Evolutionary conservation across 2,329 filamentous ascomycete species (phyloP).

Genomic region (Emergomyces orientalis): DNA sequence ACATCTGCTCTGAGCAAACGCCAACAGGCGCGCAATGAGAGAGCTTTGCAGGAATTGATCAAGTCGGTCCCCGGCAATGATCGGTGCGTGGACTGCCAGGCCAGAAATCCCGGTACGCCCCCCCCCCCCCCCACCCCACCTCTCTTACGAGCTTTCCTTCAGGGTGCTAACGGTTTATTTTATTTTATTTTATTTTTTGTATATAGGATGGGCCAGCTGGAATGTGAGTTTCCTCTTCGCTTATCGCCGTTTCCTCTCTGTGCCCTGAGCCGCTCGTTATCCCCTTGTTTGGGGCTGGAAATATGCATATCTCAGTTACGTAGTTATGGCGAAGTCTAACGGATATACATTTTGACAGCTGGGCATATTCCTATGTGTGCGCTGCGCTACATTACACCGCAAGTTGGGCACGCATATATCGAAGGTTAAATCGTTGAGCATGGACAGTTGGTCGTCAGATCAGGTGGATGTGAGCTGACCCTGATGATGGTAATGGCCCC

Average conservation of each 20-base stretch:
- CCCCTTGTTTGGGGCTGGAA: background rate
- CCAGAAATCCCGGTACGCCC: conserved; percentile 75
- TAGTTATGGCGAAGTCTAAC: conserved; percentile 8
- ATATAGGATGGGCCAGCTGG: conserved; percentile 86
- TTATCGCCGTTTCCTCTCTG: conserved; percentile 2
- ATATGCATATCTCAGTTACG: background rate
- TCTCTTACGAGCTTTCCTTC: background rate
- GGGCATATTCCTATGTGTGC: conserved; percentile 95
- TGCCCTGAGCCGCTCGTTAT: too few species aligned
- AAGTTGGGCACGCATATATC: conserved; percentile 96
- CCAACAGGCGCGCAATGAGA: conserved; percentile 95
- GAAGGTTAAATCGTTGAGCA: conserved; percentile 96
- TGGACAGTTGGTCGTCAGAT: conserved; percentile 94
- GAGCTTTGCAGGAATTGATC: conserved; percentile 78
- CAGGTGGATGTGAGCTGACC: conserved; percentile 76
- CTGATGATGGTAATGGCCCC: background rate
- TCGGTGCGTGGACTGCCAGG: conserved; percentile 83
- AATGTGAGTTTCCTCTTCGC: conserved; percentile 54
- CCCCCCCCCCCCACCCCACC: background rate
- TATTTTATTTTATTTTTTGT: conserved; percentile 19
- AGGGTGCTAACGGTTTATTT: conserved; percentile 25
- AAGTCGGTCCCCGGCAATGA: conserved; percentile 80
- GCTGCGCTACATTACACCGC: conserved; percentile 88
- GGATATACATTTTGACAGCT: conserved; percentile 46
- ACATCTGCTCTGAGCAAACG: conserved; percentile 77